A percentile compares a stretch with the other conserved stretches of the same genome.
These are phyloP conservation scores for Colletotrichum musae DNA, from an alignment of 2,329 filamentous ascomycete genomes.

Conservation along the genomic window DNA sequence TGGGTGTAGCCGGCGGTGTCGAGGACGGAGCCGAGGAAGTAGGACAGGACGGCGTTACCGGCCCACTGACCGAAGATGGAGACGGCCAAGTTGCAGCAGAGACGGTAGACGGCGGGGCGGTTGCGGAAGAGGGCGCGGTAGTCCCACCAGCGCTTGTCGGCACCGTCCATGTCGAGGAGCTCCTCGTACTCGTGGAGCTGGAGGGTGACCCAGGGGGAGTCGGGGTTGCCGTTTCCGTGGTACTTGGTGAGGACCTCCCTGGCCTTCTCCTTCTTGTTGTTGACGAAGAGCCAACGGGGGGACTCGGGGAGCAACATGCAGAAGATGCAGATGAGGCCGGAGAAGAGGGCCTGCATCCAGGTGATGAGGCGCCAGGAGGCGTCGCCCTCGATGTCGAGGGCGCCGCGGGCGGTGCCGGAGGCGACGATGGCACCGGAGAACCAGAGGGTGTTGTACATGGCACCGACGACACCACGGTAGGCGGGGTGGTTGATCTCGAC, in stretches of 20 bases:
- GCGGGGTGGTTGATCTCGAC: slow-evolving; percentile 63
- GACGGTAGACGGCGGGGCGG: slow-evolving; percentile 58
- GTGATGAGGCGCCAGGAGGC: slow-evolving; percentile 58
- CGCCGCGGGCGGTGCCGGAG: slow-evolving; percentile 63
- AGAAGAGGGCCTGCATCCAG: slow-evolving; percentile 61
- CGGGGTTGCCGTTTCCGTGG: slow-evolving; percentile 60
- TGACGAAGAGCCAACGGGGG: slow-evolving; percentile 58
- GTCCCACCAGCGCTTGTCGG: slow-evolving; percentile 64
- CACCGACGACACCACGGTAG: slow-evolving; percentile 59
- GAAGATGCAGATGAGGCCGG: slow-evolving; percentile 54
- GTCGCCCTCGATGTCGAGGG: slow-evolving; percentile 54
- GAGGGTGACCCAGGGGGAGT: slow-evolving; percentile 62
- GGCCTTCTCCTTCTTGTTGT: slow-evolving; percentile 55
- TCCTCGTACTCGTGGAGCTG: slow-evolving; percentile 61
- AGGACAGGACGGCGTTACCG: slow-evolving; percentile 58
- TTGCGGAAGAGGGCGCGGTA: slow-evolving; percentile 60
- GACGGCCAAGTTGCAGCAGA: slow-evolving; percentile 59
- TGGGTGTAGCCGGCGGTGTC: slow-evolving; percentile 64
- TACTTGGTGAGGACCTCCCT: slow-evolving; percentile 55
- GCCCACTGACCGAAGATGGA: slow-evolving; percentile 64
- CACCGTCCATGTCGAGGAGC: slow-evolving; percentile 57
- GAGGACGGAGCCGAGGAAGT: slow-evolving; percentile 65
- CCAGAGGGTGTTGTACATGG: slow-evolving; percentile 62
- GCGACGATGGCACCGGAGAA: slow-evolving; percentile 66
- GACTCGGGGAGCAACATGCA: slow-evolving; percentile 58